These are phyloP conservation scores for Neonectria neomacrospora DNA, from an alignment of 2,329 filamentous ascomycete species.

Conservation along the genomic window DNA sequence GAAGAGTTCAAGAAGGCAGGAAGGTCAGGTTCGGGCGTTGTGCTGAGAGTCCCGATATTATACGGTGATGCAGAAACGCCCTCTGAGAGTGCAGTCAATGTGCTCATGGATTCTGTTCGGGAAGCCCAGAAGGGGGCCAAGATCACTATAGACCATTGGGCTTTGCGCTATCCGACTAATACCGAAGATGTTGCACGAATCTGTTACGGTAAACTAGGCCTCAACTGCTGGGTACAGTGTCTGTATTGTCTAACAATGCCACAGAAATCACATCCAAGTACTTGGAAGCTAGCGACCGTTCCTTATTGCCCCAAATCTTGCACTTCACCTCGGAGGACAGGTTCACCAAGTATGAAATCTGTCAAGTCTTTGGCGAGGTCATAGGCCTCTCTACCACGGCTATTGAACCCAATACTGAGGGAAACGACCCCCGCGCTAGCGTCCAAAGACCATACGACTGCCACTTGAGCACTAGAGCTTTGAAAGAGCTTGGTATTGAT, in stretches of 20 bases:
- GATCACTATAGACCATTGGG: slow-evolving; percentile 88
- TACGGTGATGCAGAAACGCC: slow-evolving; percentile 79
- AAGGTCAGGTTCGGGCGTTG: slow-evolving; percentile 68
- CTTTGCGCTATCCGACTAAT: slow-evolving; percentile 85
- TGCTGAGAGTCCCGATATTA: slow-evolving; percentile 84
- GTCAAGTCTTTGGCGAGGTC: slow-evolving; percentile 79
- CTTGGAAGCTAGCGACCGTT: slow-evolving; percentile 60
- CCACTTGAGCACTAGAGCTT: slow-evolving; percentile 80
- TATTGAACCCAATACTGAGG: slow-evolving; percentile 76
- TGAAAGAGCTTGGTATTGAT: slow-evolving; percentile 79
- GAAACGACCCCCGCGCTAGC: slow-evolving; percentile 75
- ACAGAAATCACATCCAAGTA: slow-evolving; percentile 78
- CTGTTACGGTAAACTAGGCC: slow-evolving; percentile 66
- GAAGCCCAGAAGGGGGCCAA: slow-evolving; percentile 73
- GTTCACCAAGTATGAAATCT: slow-evolving; percentile 92
- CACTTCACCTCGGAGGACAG: slow-evolving; percentile 89
- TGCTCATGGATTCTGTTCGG: slow-evolving; percentile 79
- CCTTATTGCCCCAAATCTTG: slow-evolving; percentile 74
- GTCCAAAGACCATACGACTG: slow-evolving; percentile 89
- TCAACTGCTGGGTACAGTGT: not conserved
- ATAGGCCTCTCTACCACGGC: slow-evolving; percentile 77
- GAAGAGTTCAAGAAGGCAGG: slow-evolving; percentile 64
- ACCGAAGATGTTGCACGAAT: slow-evolving; percentile 88
- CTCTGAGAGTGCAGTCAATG: slow-evolving; percentile 84
- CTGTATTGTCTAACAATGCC: not conserved